phyloP scores from a whole-genome alignment of 306 rosid species.

The Cicer pinnatifidum region DNA sequence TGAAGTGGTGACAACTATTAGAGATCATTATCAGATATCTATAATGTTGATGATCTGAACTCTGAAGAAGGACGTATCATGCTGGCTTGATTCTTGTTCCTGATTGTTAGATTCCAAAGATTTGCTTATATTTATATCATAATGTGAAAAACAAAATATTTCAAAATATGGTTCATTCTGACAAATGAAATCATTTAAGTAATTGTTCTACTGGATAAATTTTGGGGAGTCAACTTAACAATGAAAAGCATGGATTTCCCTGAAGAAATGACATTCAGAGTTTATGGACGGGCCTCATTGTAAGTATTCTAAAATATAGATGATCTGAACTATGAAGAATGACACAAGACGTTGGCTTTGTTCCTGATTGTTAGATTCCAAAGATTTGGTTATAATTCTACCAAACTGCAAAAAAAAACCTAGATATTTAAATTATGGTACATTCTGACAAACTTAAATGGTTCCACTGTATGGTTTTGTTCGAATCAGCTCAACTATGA shows the following conservation, averaged over 20 bases:
- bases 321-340: constrained; percentile 7
- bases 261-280: not conserved
- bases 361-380: constrained; percentile 35
- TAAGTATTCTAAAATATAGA: not conserved
- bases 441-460: constrained; percentile 22
- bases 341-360: not conserved
- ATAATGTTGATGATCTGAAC: constrained; percentile 6
- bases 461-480: constrained; percentile 1
- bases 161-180: constrained; percentile 29
- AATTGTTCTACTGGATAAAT: not conserved
- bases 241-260: constrained; percentile 16
- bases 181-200: constrained; percentile 12
- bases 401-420: not conserved
- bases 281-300: constrained; percentile 1
- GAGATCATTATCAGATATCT: not conserved
- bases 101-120: constrained; percentile 33
- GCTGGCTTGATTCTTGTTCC: constrained; percentile 13
- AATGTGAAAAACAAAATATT: constrained; percentile 6
- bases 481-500: constrained; percentile 10
- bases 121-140: constrained; percentile 16
- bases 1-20: constrained; percentile 4
- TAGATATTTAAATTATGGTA: constrained; percentile 27
- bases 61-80: constrained; percentile 1
- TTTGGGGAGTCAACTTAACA: constrained; percentile 27
- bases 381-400: constrained; percentile 30